Percentiles rank a stretch among this genome's conserved stretches.
Evolutionary conservation across 768 basidiomycete species (phyloP).

Genomic region (Rhizopogon vinicolor): DNA sequence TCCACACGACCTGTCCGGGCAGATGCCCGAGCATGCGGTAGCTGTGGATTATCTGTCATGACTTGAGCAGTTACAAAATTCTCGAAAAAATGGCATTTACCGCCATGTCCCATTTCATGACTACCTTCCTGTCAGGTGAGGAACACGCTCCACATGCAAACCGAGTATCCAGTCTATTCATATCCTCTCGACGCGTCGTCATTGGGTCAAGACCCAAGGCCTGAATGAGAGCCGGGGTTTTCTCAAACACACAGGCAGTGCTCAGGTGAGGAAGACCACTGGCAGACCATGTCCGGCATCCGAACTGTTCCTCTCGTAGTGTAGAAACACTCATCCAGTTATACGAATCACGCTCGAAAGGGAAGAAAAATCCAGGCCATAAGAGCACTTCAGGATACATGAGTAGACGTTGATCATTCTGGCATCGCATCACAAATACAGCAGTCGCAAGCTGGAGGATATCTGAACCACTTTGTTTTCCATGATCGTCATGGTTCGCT

Average conservation of each 20-base stretch:
- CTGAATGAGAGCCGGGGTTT: not conserved
- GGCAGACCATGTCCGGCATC: not conserved
- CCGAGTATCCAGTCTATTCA: not conserved
- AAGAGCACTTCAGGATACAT: not conserved
- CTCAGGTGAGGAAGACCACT: not conserved
- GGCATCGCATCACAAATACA: not conserved
- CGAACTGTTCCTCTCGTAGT: not conserved
- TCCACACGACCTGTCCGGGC: not conserved
- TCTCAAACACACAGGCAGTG: not conserved
- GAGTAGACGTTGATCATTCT: not conserved
- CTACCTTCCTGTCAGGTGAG: not conserved
- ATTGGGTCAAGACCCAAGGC: not conserved
- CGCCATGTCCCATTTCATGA: conserved; percentile 1
- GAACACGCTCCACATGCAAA: conserved; percentile 1
- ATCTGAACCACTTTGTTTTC: not conserved
- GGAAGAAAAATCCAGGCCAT: not conserved
- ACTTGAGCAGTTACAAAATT: not conserved
- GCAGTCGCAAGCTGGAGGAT: not conserved
- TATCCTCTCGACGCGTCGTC: not conserved
- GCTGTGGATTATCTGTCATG: not conserved
- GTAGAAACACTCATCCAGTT: not conserved
- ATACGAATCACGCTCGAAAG: no score
- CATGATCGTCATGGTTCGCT: not conserved
- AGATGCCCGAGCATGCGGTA: not conserved
- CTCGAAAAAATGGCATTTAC: not conserved